Evolutionary conservation across 345 rosid species (phyloP).

Genomic region (Limnanthes douglasii): DNA sequence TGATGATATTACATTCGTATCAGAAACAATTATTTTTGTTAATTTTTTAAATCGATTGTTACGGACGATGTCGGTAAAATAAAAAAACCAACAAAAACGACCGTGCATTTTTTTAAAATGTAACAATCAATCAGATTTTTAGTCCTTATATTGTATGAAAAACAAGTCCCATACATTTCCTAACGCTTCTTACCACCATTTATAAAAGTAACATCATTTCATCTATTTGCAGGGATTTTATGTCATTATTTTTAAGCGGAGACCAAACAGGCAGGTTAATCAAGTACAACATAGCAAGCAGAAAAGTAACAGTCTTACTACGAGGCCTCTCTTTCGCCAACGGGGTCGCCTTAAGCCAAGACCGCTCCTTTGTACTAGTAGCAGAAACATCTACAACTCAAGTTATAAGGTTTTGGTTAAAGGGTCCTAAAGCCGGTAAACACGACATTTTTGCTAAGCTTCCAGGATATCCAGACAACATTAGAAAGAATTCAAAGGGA

Average conservation of each 20-base stretch:
- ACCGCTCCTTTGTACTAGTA: background rate
- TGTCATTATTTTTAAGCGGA: too few species aligned
- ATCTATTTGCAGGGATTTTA: background rate
- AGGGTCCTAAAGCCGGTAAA: too few species aligned
- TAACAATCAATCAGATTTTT: too few species aligned
- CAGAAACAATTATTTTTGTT: too few species aligned
- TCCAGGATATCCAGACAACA: too few species aligned
- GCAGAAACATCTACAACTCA: background rate
- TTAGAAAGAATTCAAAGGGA: conserved; percentile 16
- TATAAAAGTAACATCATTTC: background rate
- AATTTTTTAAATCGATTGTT: too few species aligned
- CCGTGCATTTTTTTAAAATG: too few species aligned
- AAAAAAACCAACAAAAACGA: too few species aligned
- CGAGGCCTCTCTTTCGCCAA: background rate
- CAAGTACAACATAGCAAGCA: background rate
- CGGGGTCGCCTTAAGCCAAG: background rate
- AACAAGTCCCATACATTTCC: background rate
- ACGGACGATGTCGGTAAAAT: too few species aligned
- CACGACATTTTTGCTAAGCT: background rate
- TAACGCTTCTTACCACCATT: background rate
- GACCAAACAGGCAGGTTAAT: background rate
- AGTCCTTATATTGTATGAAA: background rate
- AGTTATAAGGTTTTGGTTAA: background rate
- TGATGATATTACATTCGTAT: too few species aligned
- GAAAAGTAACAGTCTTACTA: background rate